phyloP scores from a whole-genome alignment of 1,284 basidiomycete species.

The Ceraceosorus guamensis region DNA sequence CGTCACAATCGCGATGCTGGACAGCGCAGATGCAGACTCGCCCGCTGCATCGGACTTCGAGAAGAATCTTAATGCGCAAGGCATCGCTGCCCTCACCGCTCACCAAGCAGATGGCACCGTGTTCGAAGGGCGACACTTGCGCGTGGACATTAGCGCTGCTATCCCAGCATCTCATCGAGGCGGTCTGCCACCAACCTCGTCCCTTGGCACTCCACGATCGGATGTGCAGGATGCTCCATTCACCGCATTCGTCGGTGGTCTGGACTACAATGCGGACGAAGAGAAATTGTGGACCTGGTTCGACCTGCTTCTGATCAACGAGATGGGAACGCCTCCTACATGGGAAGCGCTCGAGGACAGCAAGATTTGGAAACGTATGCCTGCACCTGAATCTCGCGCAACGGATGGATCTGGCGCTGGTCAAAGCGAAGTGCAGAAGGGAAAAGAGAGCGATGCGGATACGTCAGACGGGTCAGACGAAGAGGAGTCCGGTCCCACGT shows the following conservation, averaged over 20 bases:
- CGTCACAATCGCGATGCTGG: conserved; percentile 27
- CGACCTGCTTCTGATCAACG: conserved; percentile 67
- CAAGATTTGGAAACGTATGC: not conserved
- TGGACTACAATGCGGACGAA: conserved; percentile 86
- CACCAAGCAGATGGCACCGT: conserved; percentile 62
- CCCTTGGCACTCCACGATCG: not conserved
- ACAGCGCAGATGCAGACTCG: not conserved
- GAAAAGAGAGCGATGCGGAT: not conserved
- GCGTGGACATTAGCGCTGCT: conserved; percentile 31
- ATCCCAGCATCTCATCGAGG: not conserved
- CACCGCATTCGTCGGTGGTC: conserved; percentile 81
- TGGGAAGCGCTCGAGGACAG: not conserved
- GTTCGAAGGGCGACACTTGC: conserved; percentile 60
- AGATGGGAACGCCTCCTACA: conserved; percentile 57
- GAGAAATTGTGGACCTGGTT: conserved; percentile 82
- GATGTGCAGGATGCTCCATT: not conserved
- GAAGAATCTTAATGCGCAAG: conserved; percentile 34
- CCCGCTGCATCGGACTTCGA: not conserved
- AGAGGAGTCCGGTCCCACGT: not conserved
- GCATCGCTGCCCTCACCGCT: conserved; percentile 62
- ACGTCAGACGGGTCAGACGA: not conserved
- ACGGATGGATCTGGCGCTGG: too few species aligned
- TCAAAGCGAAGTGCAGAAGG: conserved; percentile 6
- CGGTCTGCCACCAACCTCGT: not conserved
- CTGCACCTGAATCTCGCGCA: not conserved